Evolutionary conservation across 257 asterid genomes (phyloP), one percentile per base, ranked within the genome.

Genomic region (Salvia rosmarinus): DNA sequence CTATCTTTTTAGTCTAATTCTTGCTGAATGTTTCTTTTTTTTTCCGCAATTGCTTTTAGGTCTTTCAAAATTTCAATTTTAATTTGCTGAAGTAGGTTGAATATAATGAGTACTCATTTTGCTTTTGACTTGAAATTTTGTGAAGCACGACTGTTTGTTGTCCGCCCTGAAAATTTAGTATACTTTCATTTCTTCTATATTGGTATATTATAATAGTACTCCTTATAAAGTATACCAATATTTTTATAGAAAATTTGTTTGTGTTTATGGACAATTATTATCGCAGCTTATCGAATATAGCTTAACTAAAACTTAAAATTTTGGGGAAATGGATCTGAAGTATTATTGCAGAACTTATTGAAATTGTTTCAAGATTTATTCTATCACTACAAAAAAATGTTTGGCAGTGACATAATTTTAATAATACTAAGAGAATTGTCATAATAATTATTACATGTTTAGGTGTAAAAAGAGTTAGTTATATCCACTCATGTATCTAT

Each of bases 101-200:
- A n/a, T n/a, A n/a, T n/a, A 57, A 57, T 9, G 19, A 39, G 20
- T 28, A 28, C 37, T 56, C 40, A 12, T 25, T 56, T 56, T 28
- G 17, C 63, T 57, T 57, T 57, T 57, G 39, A 56, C 63, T 28
- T 19, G 40, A 54, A 25, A 56, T 28, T 28, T 2, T 56, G 63
- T 28, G 63, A 57, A 13, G 63, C 63, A 28, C 63, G 34, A 13
- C 7, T 23, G 25, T 19, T 55, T 28, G 35, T 28, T 21, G 6
- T 19, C 6, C 21, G 21, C 2, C 25, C 42, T 35, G 0, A 50
- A 50, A 50, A 50, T 13, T 4, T n/a, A 6, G 19, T 14, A 4
- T 14, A 51, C 19, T 51, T 51, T 20, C 12, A 2, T 51, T 6
- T 51, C 3, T 17, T 47, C 13, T 42, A 3, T 42, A 12, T 14